Conservation (phyloP, 768 basidiomycete genomes). For the Glaciozyma martinii region DNA sequence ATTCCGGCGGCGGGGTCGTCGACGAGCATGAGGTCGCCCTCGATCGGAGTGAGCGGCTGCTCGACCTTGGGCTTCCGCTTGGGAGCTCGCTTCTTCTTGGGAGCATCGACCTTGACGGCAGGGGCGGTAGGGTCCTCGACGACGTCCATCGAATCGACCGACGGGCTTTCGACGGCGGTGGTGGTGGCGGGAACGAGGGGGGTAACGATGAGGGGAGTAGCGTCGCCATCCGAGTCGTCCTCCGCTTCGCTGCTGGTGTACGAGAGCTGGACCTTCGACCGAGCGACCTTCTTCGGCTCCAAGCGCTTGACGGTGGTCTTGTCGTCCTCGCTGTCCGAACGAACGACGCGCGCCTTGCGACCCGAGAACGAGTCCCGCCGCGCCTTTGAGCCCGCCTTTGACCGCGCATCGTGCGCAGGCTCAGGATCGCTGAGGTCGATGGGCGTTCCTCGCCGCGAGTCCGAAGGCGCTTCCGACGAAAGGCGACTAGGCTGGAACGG, state of each 20-base stretch:
- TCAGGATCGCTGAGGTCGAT: not conserved
- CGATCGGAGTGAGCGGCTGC: not conserved
- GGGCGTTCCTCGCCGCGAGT: conserved; percentile 10
- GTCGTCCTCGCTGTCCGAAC: conserved; percentile 6
- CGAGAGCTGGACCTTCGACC: conserved; percentile 1
- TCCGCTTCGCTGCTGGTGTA: conserved; percentile 31
- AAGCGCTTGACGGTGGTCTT: not conserved
- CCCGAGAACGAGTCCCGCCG: not conserved
- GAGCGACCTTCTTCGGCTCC: not conserved
- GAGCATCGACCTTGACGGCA: not conserved
- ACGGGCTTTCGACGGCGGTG: not conserved
- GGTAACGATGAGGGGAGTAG: not conserved
- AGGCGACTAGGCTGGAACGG: not conserved
- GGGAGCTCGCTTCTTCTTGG: conserved; percentile 4
- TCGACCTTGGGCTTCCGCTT: not conserved
- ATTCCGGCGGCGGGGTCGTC: conserved; percentile 4
- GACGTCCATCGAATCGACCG: not conserved
- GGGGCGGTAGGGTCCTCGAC: not conserved
- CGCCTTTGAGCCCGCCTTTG: not conserved
- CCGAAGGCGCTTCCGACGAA: conserved; percentile 24
- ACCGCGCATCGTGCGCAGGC: not conserved
- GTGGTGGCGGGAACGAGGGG: not conserved
- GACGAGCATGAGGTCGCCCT: not conserved
- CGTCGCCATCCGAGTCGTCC: conserved; percentile 5
- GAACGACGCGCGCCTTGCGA: not conserved